Conservation (phyloP, 352 stramenopile genomes). For the Pythium chondricola region DNA sequence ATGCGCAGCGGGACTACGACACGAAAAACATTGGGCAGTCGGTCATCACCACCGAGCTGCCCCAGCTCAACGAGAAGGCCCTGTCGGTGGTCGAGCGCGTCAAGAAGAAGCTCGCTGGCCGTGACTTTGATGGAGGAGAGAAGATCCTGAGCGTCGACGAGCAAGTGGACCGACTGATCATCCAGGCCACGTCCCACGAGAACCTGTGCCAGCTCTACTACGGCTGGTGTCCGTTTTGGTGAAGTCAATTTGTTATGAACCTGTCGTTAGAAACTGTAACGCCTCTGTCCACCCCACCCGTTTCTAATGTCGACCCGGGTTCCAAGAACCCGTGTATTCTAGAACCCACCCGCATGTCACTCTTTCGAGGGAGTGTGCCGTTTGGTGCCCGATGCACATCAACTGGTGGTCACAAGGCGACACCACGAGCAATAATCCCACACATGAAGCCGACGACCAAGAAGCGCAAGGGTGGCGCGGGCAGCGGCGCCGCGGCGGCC, state of each 20-base stretch:
- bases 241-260: no score
- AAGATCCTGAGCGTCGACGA: conserved; percentile 74
- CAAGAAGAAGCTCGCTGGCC: conserved; percentile 99
- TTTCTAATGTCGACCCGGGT: no score
- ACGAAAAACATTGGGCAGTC: conserved; percentile 50
- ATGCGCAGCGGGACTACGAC: conserved; percentile 46
- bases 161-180: conserved; percentile 98
- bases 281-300: no score
- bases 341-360: no score
- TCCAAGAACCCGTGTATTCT: no score
- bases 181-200: conserved; percentile 97
- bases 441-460: no score
- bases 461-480: conserved; percentile 20
- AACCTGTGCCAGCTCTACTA: conserved; percentile 99
- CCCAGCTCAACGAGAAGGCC: conserved; percentile 87
- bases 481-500: conserved; percentile 1
- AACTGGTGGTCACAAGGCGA: no score
- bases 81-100: conserved; percentile 96
- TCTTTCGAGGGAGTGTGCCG: no score
- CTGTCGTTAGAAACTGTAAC: no score
- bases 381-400: no score
- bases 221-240: conserved; percentile 95
- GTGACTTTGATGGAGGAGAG: conserved; percentile 93
- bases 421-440: no score
- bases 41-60: conserved; percentile 51